Percentiles rank a stretch among this genome's conserved stretches.
Conservation (phyloP, 768 basidiomycete genomes). For the Boletus reticulatus region DNA sequence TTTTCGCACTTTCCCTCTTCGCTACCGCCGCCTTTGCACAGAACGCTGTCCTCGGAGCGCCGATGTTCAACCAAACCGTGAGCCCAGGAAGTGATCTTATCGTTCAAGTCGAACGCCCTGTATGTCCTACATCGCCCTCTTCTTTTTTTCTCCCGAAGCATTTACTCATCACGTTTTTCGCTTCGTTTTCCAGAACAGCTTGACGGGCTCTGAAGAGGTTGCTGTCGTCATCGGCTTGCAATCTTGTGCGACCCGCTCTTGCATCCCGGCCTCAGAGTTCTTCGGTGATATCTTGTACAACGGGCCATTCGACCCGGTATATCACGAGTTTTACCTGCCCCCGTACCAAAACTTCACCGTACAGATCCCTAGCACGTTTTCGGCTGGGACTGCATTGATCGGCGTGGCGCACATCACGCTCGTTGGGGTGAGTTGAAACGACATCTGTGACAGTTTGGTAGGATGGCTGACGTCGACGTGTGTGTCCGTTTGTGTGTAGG, state of each 20-base stretch:
- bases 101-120: slow-evolving; percentile 49
- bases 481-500: slow-evolving; percentile 24
- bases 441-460: neutral
- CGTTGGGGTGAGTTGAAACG: slow-evolving; percentile 36
- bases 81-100: slow-evolving; percentile 37
- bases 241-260: slow-evolving; percentile 34
- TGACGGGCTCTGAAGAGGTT: slow-evolving; percentile 43
- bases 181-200: slow-evolving; percentile 28
- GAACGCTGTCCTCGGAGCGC: slow-evolving; percentile 38
- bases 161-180: neutral
- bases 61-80: slow-evolving; percentile 29
- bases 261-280: slow-evolving; percentile 22
- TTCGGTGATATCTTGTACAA: slow-evolving; percentile 47
- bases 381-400: slow-evolving; percentile 35
- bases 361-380: slow-evolving; percentile 31
- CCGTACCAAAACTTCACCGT: slow-evolving; percentile 49
- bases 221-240: slow-evolving; percentile 45
- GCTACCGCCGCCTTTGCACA: slow-evolving; percentile 42
- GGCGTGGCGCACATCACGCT: slow-evolving; percentile 38
- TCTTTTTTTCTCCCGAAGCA: neutral
- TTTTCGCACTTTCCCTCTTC: neutral
- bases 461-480: neutral
- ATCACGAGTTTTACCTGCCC: neutral
- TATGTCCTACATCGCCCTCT: slow-evolving; percentile 24
- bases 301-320: slow-evolving; percentile 41